Percentiles rank a stretch among this genome's conserved stretches.
Conservation (phyloP, 257 asterid species). For the Dorcoceras hygrometricum region DNA sequence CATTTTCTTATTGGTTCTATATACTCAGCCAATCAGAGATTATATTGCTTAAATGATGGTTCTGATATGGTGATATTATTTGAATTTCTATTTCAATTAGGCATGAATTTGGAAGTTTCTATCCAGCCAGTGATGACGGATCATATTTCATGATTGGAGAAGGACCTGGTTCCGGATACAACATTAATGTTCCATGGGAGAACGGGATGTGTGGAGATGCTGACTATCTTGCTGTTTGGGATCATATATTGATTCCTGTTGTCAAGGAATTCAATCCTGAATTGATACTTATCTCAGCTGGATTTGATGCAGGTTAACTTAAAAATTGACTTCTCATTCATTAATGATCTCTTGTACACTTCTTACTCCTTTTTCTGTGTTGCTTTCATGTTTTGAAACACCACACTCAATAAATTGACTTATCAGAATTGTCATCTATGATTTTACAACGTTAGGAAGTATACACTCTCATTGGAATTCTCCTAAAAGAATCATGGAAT, state of each 20-base stretch:
- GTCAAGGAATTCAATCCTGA: conserved; percentile 88
- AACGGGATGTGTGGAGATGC: conserved; percentile 80
- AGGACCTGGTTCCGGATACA: conserved; percentile 82
- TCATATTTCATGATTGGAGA: conserved; percentile 80
- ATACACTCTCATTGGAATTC: not conserved
- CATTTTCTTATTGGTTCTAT: not conserved
- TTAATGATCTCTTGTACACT: conserved; percentile 10
- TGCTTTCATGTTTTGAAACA: not conserved
- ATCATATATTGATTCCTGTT: conserved; percentile 77
- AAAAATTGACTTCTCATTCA: conserved; percentile 3
- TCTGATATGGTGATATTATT: conserved; percentile 15
- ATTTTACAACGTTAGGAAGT: not conserved
- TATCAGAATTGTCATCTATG: not conserved
- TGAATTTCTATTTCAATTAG: conserved; percentile 35
- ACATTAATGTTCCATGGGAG: conserved; percentile 97
- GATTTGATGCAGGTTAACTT: conserved; percentile 93
- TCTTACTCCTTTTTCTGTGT: conserved; percentile 12
- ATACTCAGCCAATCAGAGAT: not conserved
- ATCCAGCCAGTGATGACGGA: conserved; percentile 77
- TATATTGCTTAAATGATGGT: not conserved
- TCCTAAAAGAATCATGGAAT: too few species aligned
- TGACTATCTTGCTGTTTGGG: conserved; percentile 97
- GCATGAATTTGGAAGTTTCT: conserved; percentile 72
- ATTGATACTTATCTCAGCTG: conserved; percentile 79
- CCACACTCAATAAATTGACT: not conserved